A percentile compares a stretch with the other conserved stretches of the same genome.
These are phyloP conservation scores for Ensete ventricosum DNA, from an alignment of 176 grass and related monocot species.

Conservation along the genomic window DNA sequence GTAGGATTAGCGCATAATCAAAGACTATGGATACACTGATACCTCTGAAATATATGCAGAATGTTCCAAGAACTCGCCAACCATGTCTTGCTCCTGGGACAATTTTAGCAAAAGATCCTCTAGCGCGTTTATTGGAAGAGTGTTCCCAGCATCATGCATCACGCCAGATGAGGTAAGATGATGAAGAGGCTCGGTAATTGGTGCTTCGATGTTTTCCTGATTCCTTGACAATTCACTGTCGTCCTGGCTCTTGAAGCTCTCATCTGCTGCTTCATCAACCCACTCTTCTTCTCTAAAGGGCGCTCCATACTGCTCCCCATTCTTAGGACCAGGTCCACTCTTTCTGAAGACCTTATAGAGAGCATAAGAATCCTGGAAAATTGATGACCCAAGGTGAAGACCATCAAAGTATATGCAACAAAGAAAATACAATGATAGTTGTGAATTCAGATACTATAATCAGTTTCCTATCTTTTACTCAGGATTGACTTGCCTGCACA, in stretches of 20 bases:
- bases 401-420: too few relatives aligned
- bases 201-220: not conserved
- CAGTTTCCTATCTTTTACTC: not conserved
- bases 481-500: constrained; percentile 16
- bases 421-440: too few relatives aligned
- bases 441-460: too few relatives aligned
- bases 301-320: constrained; percentile 91
- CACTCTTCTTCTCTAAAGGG: constrained; percentile 83
- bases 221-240: not conserved
- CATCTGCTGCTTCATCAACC: constrained; percentile 35
- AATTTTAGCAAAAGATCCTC: not conserved
- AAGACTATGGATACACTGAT: not conserved
- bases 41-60: not conserved
- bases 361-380: constrained; percentile 46
- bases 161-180: too few relatives aligned
- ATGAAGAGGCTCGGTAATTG: not conserved
- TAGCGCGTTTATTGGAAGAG: too few relatives aligned
- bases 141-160: too few relatives aligned
- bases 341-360: constrained; percentile 90
- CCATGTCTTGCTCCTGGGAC: too few relatives aligned
- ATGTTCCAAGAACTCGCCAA: not conserved
- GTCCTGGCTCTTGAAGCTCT: not conserved
- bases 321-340: constrained; percentile 72
- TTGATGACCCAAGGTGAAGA: not conserved
- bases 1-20: not conserved